Evolutionary conservation across 352 stramenopile species (phyloP).

Genomic region (Phytophthora chlamydospora): DNA sequence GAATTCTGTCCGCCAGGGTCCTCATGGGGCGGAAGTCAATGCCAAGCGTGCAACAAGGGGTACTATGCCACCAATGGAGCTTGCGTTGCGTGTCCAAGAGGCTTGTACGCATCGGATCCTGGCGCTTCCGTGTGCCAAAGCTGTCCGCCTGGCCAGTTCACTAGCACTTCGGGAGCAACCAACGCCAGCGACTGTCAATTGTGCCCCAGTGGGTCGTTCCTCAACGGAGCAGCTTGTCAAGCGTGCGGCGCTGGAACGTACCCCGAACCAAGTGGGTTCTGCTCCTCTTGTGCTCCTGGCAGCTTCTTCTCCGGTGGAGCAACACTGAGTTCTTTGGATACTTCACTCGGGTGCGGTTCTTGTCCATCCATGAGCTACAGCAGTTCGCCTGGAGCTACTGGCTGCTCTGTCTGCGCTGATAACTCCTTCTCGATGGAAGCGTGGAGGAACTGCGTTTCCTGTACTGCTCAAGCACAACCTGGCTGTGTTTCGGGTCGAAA

Average conservation of each 20-base stretch:
- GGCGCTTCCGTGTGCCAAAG: constrained; percentile 31
- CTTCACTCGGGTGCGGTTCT: constrained; percentile 36
- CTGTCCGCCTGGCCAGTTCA: constrained; percentile 49
- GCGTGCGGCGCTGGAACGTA: constrained; percentile 31
- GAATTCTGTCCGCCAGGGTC: constrained; percentile 37
- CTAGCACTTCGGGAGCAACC: constrained; percentile 29
- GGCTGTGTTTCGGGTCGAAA: constrained; percentile 61
- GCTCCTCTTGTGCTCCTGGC: constrained; percentile 47
- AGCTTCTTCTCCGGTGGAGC: constrained; percentile 38
- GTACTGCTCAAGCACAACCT: constrained; percentile 26
- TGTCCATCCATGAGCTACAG: constrained; percentile 56
- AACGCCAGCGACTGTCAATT: constrained; percentile 36
- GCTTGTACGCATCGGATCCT: constrained; percentile 36
- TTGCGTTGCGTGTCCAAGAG: constrained; percentile 53
- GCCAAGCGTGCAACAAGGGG: constrained; percentile 44
- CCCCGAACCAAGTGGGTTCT: constrained; percentile 39
- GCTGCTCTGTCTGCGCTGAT: constrained; percentile 44
- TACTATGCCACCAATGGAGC: constrained; percentile 44
- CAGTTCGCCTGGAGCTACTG: constrained; percentile 21
- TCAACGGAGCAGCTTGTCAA: constrained; percentile 39
- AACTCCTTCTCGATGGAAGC: constrained; percentile 52
- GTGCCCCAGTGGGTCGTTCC: constrained; percentile 39
- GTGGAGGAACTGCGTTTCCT: constrained; percentile 67
- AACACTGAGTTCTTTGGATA: constrained; percentile 4
- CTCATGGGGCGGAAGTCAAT: constrained; percentile 27